These are phyloP conservation scores for Raffaelea arxii DNA, from an alignment of 2,329 filamentous ascomycete genomes.

Conservation along the genomic window DNA sequence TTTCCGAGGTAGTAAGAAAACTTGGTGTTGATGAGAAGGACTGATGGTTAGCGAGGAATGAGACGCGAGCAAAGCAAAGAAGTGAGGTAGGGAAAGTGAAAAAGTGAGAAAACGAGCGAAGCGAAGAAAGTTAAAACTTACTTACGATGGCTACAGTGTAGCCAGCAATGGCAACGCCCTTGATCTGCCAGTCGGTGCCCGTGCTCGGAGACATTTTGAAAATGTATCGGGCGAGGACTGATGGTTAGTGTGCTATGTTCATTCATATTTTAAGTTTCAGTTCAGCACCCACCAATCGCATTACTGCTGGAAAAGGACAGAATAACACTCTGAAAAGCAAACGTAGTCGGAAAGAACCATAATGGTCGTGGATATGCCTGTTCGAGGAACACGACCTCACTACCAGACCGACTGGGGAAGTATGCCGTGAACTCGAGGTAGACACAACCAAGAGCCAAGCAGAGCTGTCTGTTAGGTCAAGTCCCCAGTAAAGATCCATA, in stretches of 20 bases:
- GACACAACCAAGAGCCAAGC: slow-evolving; percentile 42
- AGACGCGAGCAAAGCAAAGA: slow-evolving; percentile 8
- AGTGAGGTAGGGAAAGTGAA: not conserved
- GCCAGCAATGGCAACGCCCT: slow-evolving; percentile 55
- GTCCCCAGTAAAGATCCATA: not conserved
- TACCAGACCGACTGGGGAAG: slow-evolving; percentile 56
- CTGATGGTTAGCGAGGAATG: too few relatives aligned
- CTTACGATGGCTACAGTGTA: slow-evolving; percentile 50
- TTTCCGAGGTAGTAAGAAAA: slow-evolving; percentile 44
- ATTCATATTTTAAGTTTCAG: too few relatives aligned
- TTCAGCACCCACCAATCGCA: slow-evolving; percentile 37
- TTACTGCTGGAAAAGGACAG: slow-evolving; percentile 59
- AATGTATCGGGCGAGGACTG: slow-evolving; percentile 52
- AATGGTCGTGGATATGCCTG: slow-evolving; percentile 56
- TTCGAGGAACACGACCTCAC: slow-evolving; percentile 59
- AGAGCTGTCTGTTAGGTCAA: slow-evolving; percentile 24
- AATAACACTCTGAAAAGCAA: slow-evolving; percentile 53
- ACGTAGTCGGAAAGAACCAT: slow-evolving; percentile 54
- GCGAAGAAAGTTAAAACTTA: slow-evolving; percentile 20
- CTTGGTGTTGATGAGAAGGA: slow-evolving; percentile 37
- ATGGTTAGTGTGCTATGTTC: not conserved
- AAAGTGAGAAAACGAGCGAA: not conserved
- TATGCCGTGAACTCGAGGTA: slow-evolving; percentile 57
- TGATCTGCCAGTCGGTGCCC: slow-evolving; percentile 52
- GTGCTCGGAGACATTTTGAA: slow-evolving; percentile 43